Evolutionary conservation across 2,329 filamentous ascomycete genomes (phyloP), one percentile per base, ranked within the genome.

Genomic region (Ophiostoma quercus): DNA sequence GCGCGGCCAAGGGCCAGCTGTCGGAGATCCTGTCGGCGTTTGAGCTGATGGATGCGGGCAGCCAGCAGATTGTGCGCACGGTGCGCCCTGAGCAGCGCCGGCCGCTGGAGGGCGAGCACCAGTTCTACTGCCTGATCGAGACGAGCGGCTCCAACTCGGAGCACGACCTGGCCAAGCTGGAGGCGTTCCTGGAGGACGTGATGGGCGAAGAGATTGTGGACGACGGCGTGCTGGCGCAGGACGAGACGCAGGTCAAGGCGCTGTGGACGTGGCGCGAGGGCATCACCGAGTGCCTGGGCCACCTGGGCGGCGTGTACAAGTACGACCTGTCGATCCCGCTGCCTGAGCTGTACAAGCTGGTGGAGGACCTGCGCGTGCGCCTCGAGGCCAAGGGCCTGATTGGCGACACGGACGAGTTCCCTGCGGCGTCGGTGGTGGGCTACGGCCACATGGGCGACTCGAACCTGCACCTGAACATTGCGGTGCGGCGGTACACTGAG

Each of bases 361-460:
- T 99, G 39, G 91, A 95, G 74, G 95, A 98, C 75, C 90, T 89
- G 29, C 86, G 90, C 73, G 87, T 87, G 68, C 88, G 89, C 68
- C 85, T 99, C 74, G 84, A 85, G 1, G 84, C 88, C 69, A 89
- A 89, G 41, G 92, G 93, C 0, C 84, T 98, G 2, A 84, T 96
- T 57, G 91, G 92, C 68, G 89, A 92, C 63, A 87, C 89, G 6
- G 87, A 91, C 70, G 88, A 88, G 65, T 86, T 89, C 77, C 92
- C 94, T 0, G 94, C 96, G 6, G 86, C 96, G 1, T 91, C 90
- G 71, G 94, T 97, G n/a, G 88, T 97, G 25, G 95, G 95, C 25
- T 99, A 97, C 77, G 95, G 95, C 43, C 95, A 99, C 79, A 98
- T 99, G 94, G 96, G 95, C 54, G 95, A 99, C 80, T 88, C 91